Evolutionary conservation across 257 asterid genomes (phyloP).

Genomic region (Fraxinus pennsylvanica): DNA sequence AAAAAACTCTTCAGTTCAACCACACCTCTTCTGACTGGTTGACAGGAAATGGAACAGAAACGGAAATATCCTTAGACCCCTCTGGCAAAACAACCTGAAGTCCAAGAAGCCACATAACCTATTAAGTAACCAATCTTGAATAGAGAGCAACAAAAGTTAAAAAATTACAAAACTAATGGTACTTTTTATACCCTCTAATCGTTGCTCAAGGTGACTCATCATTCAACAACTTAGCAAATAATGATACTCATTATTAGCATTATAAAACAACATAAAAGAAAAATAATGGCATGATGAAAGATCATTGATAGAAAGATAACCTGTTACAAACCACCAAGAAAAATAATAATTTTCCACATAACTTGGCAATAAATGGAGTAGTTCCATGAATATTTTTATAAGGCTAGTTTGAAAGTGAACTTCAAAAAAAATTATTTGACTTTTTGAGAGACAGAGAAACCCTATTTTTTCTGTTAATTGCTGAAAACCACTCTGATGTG

Average conservation of each 20-base stretch:
- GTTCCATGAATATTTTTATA: background rate
- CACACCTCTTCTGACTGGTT: constrained; percentile 78
- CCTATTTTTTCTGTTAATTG: background rate
- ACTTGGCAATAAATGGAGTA: background rate
- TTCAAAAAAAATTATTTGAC: background rate
- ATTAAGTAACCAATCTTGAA: constrained; percentile 17
- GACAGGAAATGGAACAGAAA: constrained; percentile 66
- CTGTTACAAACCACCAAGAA: background rate
- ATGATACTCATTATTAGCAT: background rate
- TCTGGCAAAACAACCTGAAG: constrained; percentile 90
- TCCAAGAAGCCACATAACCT: constrained; percentile 6
- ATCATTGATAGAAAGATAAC: background rate
- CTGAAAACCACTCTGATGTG: background rate
- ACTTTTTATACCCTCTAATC: background rate
- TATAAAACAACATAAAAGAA: background rate
- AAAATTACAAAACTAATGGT: background rate
- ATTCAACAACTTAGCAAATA: constrained; percentile 5
- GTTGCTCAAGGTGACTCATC: background rate
- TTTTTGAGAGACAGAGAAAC: background rate
- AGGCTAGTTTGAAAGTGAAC: background rate
- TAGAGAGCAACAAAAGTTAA: background rate
- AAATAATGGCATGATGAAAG: background rate
- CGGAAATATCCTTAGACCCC: constrained; percentile 74
- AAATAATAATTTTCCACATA: background rate
- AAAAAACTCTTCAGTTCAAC: background rate